Evolutionary conservation across 805 yeast species (phyloP).

Genomic region (Ogataea neopini): DNA sequence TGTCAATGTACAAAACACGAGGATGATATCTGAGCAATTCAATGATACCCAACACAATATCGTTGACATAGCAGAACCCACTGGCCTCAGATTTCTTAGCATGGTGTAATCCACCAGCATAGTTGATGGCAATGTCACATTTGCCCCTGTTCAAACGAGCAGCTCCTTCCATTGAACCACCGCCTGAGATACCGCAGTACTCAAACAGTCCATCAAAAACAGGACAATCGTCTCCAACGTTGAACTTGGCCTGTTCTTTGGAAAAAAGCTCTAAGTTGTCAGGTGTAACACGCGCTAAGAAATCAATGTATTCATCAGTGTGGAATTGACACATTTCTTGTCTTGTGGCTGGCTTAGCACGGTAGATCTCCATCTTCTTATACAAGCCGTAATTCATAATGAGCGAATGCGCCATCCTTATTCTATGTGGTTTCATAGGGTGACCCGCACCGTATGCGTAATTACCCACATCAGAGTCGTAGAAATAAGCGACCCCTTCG

Average conservation of each 20-base stretch:
- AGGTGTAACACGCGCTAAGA: conserved; percentile 85
- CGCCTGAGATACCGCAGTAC: conserved; percentile 78
- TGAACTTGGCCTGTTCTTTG: conserved; percentile 87
- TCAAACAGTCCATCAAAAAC: conserved; percentile 79
- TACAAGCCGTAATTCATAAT: conserved; percentile 96
- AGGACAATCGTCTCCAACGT: conserved; percentile 94
- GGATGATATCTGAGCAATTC: conserved; percentile 81
- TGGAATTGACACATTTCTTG: conserved; percentile 99
- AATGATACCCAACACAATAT: conserved; percentile 81
- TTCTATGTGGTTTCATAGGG: conserved; percentile 98
- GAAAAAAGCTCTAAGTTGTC: conserved; percentile 85
- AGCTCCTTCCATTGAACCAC: conserved; percentile 90
- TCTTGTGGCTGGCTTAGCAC: conserved; percentile 96
- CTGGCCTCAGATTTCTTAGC: conserved; percentile 89
- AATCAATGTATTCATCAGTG: conserved; percentile 95
- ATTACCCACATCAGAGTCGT: conserved; percentile 93
- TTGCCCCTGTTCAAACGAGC: conserved; percentile 78
- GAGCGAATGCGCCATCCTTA: conserved; percentile 96
- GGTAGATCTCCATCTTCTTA: conserved; percentile 94
- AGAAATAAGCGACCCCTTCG: conserved; percentile 70
- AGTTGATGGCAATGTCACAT: conserved; percentile 89
- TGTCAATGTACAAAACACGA: conserved; percentile 83
- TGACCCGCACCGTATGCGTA: conserved; percentile 98
- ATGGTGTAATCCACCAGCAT: conserved; percentile 93
- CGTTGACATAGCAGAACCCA: conserved; percentile 90